phyloP scores from a whole-genome alignment of 2,329 filamentous ascomycete genomes.

The Elsinoe batatas region DNA sequence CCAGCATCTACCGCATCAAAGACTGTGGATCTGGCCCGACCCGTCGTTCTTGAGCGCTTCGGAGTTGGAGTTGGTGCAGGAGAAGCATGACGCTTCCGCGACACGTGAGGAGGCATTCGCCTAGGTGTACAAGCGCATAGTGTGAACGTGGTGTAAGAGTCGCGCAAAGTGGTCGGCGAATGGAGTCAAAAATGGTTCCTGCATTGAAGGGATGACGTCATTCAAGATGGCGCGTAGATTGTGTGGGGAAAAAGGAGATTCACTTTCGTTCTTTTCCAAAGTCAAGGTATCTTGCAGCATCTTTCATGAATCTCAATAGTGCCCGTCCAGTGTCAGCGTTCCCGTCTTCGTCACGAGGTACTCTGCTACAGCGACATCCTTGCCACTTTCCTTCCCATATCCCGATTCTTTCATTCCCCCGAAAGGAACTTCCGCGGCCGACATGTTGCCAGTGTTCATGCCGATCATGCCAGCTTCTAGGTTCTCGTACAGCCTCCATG shows the following conservation, averaged over 20 bases:
- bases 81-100: constrained; percentile 48
- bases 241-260: no score
- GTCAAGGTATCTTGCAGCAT: no score
- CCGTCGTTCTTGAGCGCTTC: constrained; percentile 25
- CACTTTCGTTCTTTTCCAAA: no score
- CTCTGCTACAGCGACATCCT: constrained; percentile 54
- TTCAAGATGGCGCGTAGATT: not conserved
- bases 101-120: constrained; percentile 57
- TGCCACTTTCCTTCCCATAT: constrained; percentile 58
- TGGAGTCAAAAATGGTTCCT: not conserved
- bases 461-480: constrained; percentile 62
- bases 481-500: constrained; percentile 57
- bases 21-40: constrained; percentile 29
- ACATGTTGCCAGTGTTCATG: constrained; percentile 52
- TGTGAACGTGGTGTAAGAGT: not conserved
- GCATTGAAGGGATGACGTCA: not conserved
- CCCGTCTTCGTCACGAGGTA: constrained; percentile 53
- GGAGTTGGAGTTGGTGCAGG: constrained; percentile 36
- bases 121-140: not conserved
- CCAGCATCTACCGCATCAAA: constrained; percentile 37
- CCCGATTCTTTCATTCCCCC: constrained; percentile 59
- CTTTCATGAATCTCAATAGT: constrained; percentile 31
- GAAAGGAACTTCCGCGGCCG: constrained; percentile 56
- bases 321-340: constrained; percentile 50
- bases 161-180: no score